phyloP scores from a whole-genome alignment of 441 rosid species.

The Gossypium aridum region DNA sequence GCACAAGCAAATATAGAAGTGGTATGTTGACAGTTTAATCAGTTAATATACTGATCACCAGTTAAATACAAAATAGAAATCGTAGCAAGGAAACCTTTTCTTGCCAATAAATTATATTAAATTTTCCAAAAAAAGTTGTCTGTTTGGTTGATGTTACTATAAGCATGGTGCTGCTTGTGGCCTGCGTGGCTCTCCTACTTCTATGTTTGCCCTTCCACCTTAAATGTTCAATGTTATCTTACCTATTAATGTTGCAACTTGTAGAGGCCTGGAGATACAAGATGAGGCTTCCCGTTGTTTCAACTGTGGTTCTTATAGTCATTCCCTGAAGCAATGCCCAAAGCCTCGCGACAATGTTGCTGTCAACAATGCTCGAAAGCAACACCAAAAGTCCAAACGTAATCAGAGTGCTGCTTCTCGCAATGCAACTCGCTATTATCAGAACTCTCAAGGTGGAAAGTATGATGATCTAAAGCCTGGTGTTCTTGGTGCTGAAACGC shows the following conservation, averaged over 20 bases:
- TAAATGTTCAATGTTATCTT: not conserved
- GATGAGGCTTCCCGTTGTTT: slow-evolving; percentile 87
- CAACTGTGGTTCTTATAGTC: slow-evolving; percentile 90
- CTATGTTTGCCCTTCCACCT: not conserved
- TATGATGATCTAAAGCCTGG: slow-evolving; percentile 92
- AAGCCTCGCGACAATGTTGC: slow-evolving; percentile 84
- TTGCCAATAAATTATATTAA: not conserved
- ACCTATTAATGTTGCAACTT: slow-evolving; percentile 18
- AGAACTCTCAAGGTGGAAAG: slow-evolving; percentile 62
- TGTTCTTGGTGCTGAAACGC: slow-evolving; percentile 71
- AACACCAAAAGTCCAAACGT: slow-evolving; percentile 53
- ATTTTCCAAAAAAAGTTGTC: not conserved
- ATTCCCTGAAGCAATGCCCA: slow-evolving; percentile 81
- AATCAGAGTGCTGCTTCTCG: slow-evolving; percentile 56
- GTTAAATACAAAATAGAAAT: not conserved
- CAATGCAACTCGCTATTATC: slow-evolving; percentile 66
- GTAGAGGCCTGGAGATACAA: slow-evolving; percentile 67
- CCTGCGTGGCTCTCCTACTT: not conserved
- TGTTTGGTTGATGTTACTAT: not conserved
- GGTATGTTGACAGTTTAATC: not conserved
- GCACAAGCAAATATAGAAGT: not conserved
- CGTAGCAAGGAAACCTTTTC: not conserved
- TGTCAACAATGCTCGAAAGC: slow-evolving; percentile 75
- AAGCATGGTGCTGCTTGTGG: not conserved
- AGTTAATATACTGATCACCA: not conserved